A percentile compares a stretch with the other conserved stretches of the same genome.
Evolutionary conservation across 2,329 filamentous ascomycete genomes (phyloP).

Genomic region (Knufia petricola): DNA sequence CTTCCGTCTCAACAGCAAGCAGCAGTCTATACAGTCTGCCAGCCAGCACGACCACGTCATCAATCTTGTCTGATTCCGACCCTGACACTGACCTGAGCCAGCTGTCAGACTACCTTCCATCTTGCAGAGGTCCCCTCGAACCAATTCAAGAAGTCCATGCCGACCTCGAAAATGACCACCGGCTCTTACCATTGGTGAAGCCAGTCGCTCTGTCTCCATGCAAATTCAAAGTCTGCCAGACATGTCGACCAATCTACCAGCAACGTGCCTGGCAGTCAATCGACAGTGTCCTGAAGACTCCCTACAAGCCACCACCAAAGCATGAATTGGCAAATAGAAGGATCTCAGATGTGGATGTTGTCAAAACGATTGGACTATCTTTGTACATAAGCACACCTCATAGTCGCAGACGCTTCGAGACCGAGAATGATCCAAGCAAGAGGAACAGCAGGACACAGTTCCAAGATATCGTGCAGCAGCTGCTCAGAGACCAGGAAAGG

Average conservation of each 20-base stretch:
- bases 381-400: not conserved
- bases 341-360: constrained; percentile 23
- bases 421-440: not conserved
- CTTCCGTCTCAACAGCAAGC: constrained; percentile 15
- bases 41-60: constrained; percentile 23
- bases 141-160: constrained; percentile 4
- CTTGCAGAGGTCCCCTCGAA: not conserved
- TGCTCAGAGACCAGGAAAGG: not conserved
- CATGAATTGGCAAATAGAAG: constrained; percentile 27
- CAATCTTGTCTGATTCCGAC: constrained; percentile 12
- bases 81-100: constrained; percentile 1
- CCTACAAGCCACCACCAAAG: constrained; percentile 23
- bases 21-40: constrained; percentile 18
- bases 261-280: constrained; percentile 25
- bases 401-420: not conserved
- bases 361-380: constrained; percentile 18
- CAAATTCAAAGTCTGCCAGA: constrained; percentile 38
- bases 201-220: constrained; percentile 24
- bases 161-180: constrained; percentile 2
- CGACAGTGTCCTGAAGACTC: constrained; percentile 31
- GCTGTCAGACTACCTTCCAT: not conserved
- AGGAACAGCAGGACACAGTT: constrained; percentile 6
- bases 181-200: not conserved
- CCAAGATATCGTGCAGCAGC: not conserved
- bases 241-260: constrained; percentile 41